phyloP scores from a whole-genome alignment of 2,329 filamentous ascomycete genomes.

The Scedosporium minutisporum region DNA sequence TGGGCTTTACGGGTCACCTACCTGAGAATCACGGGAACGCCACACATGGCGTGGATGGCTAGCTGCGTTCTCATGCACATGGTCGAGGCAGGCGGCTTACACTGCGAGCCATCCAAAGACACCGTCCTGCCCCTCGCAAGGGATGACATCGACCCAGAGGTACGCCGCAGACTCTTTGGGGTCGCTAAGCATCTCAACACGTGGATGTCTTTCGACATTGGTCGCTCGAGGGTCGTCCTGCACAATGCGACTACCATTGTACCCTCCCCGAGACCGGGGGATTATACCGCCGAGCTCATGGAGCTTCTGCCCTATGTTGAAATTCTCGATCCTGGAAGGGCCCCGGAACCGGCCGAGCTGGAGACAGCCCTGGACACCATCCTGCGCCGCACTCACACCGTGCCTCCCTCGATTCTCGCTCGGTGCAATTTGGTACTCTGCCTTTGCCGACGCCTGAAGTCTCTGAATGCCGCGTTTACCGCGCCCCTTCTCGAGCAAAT shows the following conservation, averaged over 20 bases:
- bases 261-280: slow-evolving; percentile 25
- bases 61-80: slow-evolving; percentile 49
- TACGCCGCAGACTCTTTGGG: slow-evolving; percentile 32
- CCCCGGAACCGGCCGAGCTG: slow-evolving; percentile 29
- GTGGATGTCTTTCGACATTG: slow-evolving; percentile 51
- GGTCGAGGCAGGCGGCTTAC: slow-evolving; percentile 41
- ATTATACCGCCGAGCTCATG: slow-evolving; percentile 38
- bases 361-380: slow-evolving; percentile 31
- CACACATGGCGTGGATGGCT: slow-evolving; percentile 47
- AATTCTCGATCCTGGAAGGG: slow-evolving; percentile 41
- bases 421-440: slow-evolving; percentile 47
- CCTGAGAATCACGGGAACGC: slow-evolving; percentile 40
- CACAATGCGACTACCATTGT: slow-evolving; percentile 33
- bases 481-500: slow-evolving; percentile 33
- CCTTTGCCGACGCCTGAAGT: slow-evolving; percentile 43
- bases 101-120: slow-evolving; percentile 24
- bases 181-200: slow-evolving; percentile 48
- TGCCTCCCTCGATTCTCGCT: slow-evolving; percentile 33
- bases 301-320: slow-evolving; percentile 42
- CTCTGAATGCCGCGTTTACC: slow-evolving; percentile 36
- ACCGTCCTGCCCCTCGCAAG: slow-evolving; percentile 10
- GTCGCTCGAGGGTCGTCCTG: slow-evolving; percentile 39
- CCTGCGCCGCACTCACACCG: slow-evolving; percentile 27
- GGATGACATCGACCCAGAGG: slow-evolving; percentile 24
- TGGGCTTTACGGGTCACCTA: slow-evolving; percentile 46